Evolutionary conservation across 179 eudicot species (phyloP).

Genomic region (Heliamphora pulchella): DNA sequence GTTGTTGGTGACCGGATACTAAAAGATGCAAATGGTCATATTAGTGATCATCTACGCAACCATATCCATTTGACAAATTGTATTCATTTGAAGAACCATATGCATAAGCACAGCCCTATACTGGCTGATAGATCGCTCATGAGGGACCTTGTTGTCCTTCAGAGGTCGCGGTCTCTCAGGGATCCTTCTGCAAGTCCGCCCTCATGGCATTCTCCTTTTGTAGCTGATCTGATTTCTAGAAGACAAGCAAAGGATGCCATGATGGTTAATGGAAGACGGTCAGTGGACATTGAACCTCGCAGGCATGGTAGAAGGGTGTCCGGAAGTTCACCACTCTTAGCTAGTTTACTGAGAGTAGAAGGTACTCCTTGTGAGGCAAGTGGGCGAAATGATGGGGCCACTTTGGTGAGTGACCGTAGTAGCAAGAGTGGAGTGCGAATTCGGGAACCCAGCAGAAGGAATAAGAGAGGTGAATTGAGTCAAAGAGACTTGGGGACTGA

Average conservation of each 20-base stretch:
- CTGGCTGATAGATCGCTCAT: slow-evolving; percentile 59
- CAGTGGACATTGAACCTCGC: slow-evolving; percentile 40
- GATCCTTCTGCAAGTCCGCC: slow-evolving; percentile 95
- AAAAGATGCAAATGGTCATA: slow-evolving; percentile 80
- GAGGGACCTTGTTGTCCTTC: slow-evolving; percentile 86
- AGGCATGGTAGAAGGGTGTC: slow-evolving; percentile 33
- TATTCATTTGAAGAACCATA: slow-evolving; percentile 92
- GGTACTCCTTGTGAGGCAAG: slow-evolving; percentile 23
- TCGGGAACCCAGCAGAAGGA: slow-evolving; percentile 39
- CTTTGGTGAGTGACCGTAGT: slow-evolving; percentile 39
- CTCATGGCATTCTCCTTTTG: slow-evolving; percentile 60
- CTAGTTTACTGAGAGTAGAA: slow-evolving; percentile 23
- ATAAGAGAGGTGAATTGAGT: slow-evolving; percentile 35
- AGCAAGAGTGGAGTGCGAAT: slow-evolving; percentile 25
- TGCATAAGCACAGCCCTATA: slow-evolving; percentile 90
- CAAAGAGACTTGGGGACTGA: slow-evolving; percentile 25
- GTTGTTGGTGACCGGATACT: slow-evolving; percentile 67
- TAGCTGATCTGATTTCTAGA: slow-evolving; percentile 40
- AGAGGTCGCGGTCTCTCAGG: slow-evolving; percentile 74
- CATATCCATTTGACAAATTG: slow-evolving; percentile 92
- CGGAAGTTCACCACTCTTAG: slow-evolving; percentile 38
- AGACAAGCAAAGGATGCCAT: slow-evolving; percentile 37
- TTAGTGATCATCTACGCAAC: slow-evolving; percentile 72
- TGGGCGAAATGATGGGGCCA: slow-evolving; percentile 26
- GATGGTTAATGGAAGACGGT: slow-evolving; percentile 43